Base-by-base conservation (phyloP, 768 basidiomycete genomes). In the Ramaria sp. region DNA sequence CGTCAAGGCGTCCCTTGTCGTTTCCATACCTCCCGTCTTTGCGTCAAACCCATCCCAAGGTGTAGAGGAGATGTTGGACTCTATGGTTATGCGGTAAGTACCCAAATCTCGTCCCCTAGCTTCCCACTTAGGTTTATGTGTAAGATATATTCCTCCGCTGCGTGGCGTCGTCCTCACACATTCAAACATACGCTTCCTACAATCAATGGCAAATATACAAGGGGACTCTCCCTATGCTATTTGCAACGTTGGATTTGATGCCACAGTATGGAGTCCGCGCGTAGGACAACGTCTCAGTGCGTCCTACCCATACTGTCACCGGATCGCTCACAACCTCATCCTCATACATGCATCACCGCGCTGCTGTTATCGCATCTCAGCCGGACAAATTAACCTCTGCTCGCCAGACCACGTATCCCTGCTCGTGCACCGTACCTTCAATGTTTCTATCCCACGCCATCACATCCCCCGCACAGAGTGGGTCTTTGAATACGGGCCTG, bases 331-430 rank as follows among this genome's bases (percentile, higher is more conserved):
- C 38, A 37, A 9, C 20, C 12, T 42, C 39, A 27, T 45, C 51
- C 41, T 11, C 53, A 9, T 7, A 13, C 34, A 37, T 37, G 9
- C 9, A 10, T 37, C 34, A 37, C 9, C 34, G 9, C 13, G 34
- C 34, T 37, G 34, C 34, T 10, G 34, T 7, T 37, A 2, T 37
- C 34, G 9, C 13, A 13, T 37, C 20, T 43, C 57, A 94, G 93
- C 77, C 58, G 93, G 90, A n/a, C 87, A 82, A 64, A 78, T 96
- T 52, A 94, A 81, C 64, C 74, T 96, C 19, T 93, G 80, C 62
- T 95, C 93, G 2, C 91, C 92, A 0, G 92, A 94, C 65, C 94
- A 97, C 63, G 75, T 96, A 53, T 90, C 92, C 1, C 75, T 97
- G 15, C 87, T 97, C 34, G 76, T 93, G 3, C 89, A 93, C 63